These are phyloP conservation scores for Acacia acuminata DNA, from an alignment of 306 rosid genomes.

Conservation along the genomic window DNA sequence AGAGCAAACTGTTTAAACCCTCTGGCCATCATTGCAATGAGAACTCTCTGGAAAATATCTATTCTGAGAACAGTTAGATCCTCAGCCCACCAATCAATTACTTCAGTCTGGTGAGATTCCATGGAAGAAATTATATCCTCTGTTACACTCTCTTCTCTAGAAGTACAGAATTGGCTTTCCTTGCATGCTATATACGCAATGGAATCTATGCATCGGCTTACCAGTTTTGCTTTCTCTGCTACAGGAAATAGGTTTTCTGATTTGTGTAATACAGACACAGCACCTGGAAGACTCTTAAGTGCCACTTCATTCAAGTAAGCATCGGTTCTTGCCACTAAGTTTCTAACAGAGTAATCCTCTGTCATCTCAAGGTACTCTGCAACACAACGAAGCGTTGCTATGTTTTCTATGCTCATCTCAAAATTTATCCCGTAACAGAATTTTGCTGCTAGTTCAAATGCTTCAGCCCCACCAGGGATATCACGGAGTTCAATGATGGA, in stretches of 20 bases:
- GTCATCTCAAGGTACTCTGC: constrained; percentile 97
- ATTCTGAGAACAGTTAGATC: constrained; percentile 87
- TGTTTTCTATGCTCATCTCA: constrained; percentile 76
- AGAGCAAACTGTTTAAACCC: constrained; percentile 86
- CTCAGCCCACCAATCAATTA: constrained; percentile 98
- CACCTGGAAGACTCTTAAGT: constrained; percentile 67
- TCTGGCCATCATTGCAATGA: constrained; percentile 94
- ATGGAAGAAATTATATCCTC: constrained; percentile 49
- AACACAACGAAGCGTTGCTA: constrained; percentile 73
- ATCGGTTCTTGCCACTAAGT: constrained; percentile 78
- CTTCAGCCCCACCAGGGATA: constrained; percentile 90
- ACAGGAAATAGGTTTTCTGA: constrained; percentile 71
- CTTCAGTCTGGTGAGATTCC: constrained; percentile 49
- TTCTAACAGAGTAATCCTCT: constrained; percentile 78
- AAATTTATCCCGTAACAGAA: constrained; percentile 97
- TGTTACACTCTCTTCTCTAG: constrained; percentile 42
- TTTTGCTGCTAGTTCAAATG: constrained; percentile 90
- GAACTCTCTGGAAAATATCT: constrained; percentile 85
- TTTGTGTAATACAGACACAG: constrained; percentile 64
- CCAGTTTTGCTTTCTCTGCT: constrained; percentile 77
- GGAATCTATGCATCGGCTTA: constrained; percentile 80
- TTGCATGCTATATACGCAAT: constrained; percentile 77
- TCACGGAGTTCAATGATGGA: constrained; percentile 59
- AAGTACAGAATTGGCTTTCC: constrained; percentile 64
- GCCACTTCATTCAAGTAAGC: constrained; percentile 85